phyloP scores from a whole-genome alignment of 176 grass and related monocot genomes.

The Musa acuminata region DNA sequence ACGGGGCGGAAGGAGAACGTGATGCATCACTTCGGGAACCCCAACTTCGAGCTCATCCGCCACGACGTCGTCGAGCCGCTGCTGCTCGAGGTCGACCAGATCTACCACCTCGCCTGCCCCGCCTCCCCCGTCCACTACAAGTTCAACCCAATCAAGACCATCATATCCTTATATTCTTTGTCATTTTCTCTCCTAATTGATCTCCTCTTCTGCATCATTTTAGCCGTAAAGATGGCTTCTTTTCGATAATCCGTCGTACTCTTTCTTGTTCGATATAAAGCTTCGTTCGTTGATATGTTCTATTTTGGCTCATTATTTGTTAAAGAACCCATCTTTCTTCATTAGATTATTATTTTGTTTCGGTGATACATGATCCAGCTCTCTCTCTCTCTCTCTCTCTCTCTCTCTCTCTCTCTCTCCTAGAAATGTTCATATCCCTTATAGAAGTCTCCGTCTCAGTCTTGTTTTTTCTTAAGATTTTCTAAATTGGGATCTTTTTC shows the following conservation, averaged over 20 bases:
- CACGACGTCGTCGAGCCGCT: slow-evolving; percentile 81
- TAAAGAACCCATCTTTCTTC: not conserved
- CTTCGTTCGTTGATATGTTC: not conserved
- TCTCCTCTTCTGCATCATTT: not conserved
- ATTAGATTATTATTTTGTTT: not conserved
- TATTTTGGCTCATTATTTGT: not conserved
- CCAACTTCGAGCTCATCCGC: slow-evolving; percentile 25
- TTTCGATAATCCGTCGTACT: not conserved
- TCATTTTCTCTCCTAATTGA: not conserved
- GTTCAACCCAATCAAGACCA: slow-evolving; percentile 93
- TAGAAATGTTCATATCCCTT: no score
- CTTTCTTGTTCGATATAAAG: not conserved
- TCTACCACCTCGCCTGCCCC: slow-evolving; percentile 96
- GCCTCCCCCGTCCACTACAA: slow-evolving; percentile 94
- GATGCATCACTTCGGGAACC: slow-evolving; percentile 75
- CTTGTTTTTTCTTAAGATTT: no score
- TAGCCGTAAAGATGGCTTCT: slow-evolving; percentile 1
- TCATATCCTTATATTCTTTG: slow-evolving; percentile 68
- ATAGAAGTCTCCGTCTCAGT: no score
- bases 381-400: no score
- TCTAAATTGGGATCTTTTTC: no score
- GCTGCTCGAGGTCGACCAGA: slow-evolving; percentile 93
- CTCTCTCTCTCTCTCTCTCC: no score
- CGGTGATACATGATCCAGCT: no score
- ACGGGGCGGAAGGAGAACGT: slow-evolving; percentile 88